Evolutionary conservation across 78 protist genomes (phyloP).

Genomic region (Guillardia theta): DNA sequence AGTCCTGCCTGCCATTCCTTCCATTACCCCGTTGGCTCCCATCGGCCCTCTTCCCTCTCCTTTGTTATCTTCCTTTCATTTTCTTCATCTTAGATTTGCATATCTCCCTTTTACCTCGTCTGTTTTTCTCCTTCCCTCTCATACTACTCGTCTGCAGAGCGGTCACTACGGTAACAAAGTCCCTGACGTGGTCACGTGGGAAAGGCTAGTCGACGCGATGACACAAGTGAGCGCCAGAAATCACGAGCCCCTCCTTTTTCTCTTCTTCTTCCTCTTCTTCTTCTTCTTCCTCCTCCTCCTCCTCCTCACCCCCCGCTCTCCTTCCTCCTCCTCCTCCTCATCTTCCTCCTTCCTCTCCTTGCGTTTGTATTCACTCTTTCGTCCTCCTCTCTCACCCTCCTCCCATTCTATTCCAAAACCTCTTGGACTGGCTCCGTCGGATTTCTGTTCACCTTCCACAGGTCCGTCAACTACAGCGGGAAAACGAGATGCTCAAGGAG

Average conservation of each 20-base stretch:
- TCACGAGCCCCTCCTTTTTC: no score
- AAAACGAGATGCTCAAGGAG: not conserved
- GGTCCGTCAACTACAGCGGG: not conserved
- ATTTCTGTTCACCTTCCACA: no score
- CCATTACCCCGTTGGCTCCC: not conserved
- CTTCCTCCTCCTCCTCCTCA: not conserved
- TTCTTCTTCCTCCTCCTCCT: not conserved
- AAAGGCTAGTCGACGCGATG: no score
- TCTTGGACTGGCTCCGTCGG: no score
- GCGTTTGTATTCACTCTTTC: not conserved
- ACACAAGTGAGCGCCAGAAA: no score
- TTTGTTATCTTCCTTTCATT: not conserved
- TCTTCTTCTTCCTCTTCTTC: not conserved
- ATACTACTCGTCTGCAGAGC: not conserved
- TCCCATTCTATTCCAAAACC: not conserved
- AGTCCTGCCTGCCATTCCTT: not conserved
- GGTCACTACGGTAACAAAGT: no score
- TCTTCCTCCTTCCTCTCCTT: not conserved
- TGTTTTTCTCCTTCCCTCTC: not conserved
- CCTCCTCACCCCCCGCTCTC: not conserved
- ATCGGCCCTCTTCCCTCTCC: not conserved
- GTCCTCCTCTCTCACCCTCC: not conserved
- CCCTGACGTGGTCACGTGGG: no score
- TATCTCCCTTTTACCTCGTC: not conserved
- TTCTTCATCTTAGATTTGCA: not conserved